Base-by-base conservation (phyloP, 495 filamentous ascomycete species). In the Penicillium canescens region DNA sequence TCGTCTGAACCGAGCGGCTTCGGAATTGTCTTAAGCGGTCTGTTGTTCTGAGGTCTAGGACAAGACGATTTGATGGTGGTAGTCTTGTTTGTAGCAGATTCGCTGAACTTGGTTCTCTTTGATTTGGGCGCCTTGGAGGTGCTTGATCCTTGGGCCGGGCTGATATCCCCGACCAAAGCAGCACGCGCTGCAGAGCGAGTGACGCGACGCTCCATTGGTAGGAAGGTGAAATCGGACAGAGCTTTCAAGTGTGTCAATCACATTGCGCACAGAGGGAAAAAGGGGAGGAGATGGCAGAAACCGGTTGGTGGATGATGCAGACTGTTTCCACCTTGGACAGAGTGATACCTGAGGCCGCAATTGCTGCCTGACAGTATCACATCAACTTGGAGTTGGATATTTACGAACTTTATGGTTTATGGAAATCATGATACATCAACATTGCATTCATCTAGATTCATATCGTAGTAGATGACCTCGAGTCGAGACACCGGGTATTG, bases 121-220 rank as follows among this genome's bases (percentile, higher is more conserved):
- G 13, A 18, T 42, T 51, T 35, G 28, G 21, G n/a, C 13, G 9
- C 20, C 21, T 42, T 51, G 7, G 16, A 5, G n/a, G 23, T 24
- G 16, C 10, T 34, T 7, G 9, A 11, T 40, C 33, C 11, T 39
- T 47, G 57, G 42, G 28, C 56, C 44, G 39, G 39, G 39, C 9
- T 42, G 18, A 23, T 40, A n/a, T 18, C 28, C 7, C 35, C 49
- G 6, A 12, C 20, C 10, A 55, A 54, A 21, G 59, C 59, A 44
- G 63, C 56, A 20, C 57, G 56, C 12, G 60, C 60, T 14, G 49
- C 36, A 42, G 61, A 59, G 4, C 68, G 68, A 39, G 68, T 71
- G 13, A 56, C 48, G 24, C 69, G 62, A 40, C 38, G 52, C 37
- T 56, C 46, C 52, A 59, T 57, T 36, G 11, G 14, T 13, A 3